phyloP scores from a whole-genome alignment of 192 early-diverging fungal species.

The Backusella liffmaniae region DNA sequence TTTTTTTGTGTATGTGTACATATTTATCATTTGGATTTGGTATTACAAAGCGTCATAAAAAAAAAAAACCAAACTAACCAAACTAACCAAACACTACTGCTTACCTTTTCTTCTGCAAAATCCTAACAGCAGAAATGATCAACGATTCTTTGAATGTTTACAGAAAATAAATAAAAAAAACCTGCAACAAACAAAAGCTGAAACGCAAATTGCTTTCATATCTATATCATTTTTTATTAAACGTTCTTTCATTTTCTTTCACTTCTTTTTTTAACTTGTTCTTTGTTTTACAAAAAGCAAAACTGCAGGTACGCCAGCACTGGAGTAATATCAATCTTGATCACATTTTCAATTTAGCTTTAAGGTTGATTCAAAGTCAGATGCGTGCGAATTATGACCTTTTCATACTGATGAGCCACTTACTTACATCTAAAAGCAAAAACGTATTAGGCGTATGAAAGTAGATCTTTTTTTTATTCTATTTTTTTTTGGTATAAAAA shows the following conservation, averaged over 20 bases:
- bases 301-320: background rate
- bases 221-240: background rate
- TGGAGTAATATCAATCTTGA: background rate
- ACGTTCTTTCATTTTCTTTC: background rate
- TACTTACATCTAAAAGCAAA: no score
- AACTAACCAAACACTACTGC: background rate
- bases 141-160: background rate
- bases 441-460: background rate
- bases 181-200: background rate
- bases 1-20: background rate
- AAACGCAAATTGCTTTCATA: background rate
- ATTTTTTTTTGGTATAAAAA: background rate
- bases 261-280: background rate
- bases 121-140: background rate
- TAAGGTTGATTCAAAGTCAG: background rate
- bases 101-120: background rate
- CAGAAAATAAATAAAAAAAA: background rate
- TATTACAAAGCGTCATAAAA: background rate
- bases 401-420: background rate
- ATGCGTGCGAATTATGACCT: background rate
- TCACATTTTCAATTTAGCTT: conserved; percentile 7
- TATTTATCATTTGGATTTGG: background rate
- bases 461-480: no score
- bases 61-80: background rate
- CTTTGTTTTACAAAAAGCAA: background rate